Conservation (phyloP, 2,329 filamentous ascomycete species). For the Aphanoascus verrucosus region DNA sequence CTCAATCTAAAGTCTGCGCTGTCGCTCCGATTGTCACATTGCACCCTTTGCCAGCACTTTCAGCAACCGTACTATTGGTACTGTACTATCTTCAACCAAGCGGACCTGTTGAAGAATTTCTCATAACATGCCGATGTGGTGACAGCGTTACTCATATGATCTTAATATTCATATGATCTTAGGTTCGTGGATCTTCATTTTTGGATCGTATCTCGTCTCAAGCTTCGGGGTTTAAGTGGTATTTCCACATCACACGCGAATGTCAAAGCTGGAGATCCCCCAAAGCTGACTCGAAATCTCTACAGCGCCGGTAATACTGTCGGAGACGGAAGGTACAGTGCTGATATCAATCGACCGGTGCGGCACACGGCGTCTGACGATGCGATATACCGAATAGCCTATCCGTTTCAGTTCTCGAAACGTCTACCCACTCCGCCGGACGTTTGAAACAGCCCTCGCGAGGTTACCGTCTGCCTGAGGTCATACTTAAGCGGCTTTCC, state of each 20-base stretch:
- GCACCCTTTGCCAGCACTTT: neutral
- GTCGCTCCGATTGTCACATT: neutral
- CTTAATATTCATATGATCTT: too few species aligned
- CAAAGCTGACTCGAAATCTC: neutral
- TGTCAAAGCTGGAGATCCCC: too few species aligned
- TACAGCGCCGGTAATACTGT: neutral
- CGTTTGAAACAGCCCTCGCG: neutral
- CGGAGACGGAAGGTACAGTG: conserved; percentile 4
- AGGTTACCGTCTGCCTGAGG: neutral
- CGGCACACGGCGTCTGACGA: neutral
- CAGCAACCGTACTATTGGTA: too few species aligned
- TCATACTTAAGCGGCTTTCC: too few species aligned
- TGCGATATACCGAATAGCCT: neutral
- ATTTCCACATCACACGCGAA: neutral
- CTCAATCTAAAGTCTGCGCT: neutral
- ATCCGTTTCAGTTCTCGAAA: neutral
- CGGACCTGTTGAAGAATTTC: too few species aligned
- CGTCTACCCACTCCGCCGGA: neutral
- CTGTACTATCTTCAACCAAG: too few species aligned
- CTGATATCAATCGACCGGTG: neutral
- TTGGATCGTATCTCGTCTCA: neutral
- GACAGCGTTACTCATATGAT: too few species aligned
- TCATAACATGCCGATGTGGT: too few species aligned
- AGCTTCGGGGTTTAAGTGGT: neutral
- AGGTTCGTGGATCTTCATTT: too few species aligned